Evolutionary conservation across 129 eudicot genomes (phyloP).

Genomic region (Saposhnikovia divaricata): DNA sequence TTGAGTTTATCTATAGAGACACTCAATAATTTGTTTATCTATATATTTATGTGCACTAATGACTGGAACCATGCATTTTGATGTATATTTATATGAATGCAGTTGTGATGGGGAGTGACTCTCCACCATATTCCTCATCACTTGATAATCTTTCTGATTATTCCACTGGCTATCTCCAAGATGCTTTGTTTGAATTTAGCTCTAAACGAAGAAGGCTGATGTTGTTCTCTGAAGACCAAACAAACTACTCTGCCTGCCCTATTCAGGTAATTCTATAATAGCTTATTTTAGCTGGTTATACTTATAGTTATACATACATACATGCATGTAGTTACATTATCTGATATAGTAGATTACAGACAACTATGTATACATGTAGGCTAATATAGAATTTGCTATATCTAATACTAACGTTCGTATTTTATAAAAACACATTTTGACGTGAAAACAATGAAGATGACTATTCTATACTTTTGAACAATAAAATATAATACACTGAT

Average conservation of each 20-base stretch:
- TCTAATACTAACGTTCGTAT: no score
- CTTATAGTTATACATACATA: not conserved
- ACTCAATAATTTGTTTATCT: no score
- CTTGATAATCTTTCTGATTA: conserved; percentile 29
- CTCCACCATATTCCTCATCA: conserved; percentile 29
- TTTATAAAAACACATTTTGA: no score
- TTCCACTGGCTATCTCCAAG: conserved; percentile 87
- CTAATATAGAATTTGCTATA: not conserved
- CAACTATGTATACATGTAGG: not conserved
- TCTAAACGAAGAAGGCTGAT: conserved; percentile 65
- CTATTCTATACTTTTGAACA: no score
- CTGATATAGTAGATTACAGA: not conserved
- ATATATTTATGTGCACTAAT: not conserved
- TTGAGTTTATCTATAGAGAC: not conserved
- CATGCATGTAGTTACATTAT: not conserved
- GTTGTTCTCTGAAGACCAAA: conserved; percentile 28
- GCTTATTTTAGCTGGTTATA: not conserved
- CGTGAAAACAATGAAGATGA: no score
- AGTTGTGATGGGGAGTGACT: conserved; percentile 34
- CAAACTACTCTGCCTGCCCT: conserved; percentile 15
- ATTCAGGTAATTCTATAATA: conserved; percentile 16
- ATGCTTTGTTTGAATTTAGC: conserved; percentile 76
- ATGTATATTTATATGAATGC: not conserved
- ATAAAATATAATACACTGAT: no score
- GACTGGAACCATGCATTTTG: not conserved